Evolutionary conservation across 371 early-diverging fungal species (phyloP).

Genomic region (Saksenaea oblongispora): DNA sequence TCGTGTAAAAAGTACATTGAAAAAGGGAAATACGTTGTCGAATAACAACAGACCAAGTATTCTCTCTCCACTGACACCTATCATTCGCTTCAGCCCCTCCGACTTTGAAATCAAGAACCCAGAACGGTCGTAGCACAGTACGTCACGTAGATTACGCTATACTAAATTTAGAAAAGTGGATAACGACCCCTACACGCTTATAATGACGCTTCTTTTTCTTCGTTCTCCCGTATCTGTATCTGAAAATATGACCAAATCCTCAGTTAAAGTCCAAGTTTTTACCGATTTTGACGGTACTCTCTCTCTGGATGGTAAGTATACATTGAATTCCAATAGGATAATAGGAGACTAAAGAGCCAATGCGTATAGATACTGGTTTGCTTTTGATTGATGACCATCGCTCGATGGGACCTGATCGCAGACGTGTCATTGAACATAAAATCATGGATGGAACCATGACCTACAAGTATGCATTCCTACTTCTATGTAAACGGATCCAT

Average conservation of each 20-base stretch:
- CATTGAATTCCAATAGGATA: neutral
- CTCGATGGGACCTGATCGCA: constrained; percentile 41
- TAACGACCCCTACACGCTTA: neutral
- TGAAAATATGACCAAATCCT: constrained; percentile 9
- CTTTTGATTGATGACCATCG: constrained; percentile 48
- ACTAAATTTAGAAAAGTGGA: neutral
- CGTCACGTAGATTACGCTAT: constrained; percentile 3
- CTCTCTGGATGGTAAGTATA: constrained; percentile 38
- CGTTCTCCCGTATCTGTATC: constrained; percentile 5
- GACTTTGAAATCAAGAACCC: neutral
- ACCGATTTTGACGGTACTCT: constrained; percentile 56
- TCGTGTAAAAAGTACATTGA: too few species aligned
- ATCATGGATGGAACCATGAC: constrained; percentile 43
- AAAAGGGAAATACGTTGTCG: neutral
- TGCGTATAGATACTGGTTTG: constrained; percentile 38
- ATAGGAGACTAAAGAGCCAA: neutral
- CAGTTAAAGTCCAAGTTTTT: constrained; percentile 41
- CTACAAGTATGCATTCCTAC: constrained; percentile 27
- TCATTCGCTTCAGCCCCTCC: neutral
- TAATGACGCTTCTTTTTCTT: constrained; percentile 2
- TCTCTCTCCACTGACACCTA: neutral
- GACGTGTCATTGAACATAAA: constrained; percentile 41
- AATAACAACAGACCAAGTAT: neutral
- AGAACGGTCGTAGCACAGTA: neutral
- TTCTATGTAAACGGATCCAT: neutral